Conservation (phyloP, 495 filamentous ascomycete genomes). For the Annulohypoxylon nitens region DNA sequence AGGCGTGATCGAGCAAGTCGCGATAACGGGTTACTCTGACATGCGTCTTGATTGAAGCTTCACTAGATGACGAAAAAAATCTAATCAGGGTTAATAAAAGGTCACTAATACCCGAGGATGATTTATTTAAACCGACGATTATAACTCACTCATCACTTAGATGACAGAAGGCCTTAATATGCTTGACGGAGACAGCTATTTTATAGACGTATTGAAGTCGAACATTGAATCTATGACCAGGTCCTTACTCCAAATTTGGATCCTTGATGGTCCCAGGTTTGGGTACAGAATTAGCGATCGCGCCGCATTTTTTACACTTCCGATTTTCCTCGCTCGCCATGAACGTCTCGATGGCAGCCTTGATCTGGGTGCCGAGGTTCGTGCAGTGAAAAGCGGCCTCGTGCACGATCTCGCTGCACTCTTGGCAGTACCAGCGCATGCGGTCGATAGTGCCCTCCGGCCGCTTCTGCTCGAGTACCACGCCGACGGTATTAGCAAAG, state of each 20-base stretch:
- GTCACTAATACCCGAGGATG: neutral
- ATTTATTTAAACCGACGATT: neutral
- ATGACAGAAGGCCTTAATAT: neutral
- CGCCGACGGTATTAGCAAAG: slow-evolving; percentile 76
- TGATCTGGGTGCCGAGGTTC: slow-evolving; percentile 96
- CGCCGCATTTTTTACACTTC: slow-evolving; percentile 83
- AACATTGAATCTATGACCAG: neutral
- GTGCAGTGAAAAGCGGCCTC: slow-evolving; percentile 90
- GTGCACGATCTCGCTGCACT: slow-evolving; percentile 79
- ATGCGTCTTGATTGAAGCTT: neutral
- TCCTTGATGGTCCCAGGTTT: slow-evolving; percentile 63
- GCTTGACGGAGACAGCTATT: neutral
- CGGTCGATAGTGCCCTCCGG: slow-evolving; percentile 76
- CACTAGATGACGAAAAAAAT: neutral
- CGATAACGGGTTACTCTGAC: neutral
- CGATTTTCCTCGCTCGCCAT: slow-evolving; percentile 76
- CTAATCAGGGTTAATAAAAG: neutral
- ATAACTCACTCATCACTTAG: neutral
- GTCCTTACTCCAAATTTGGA: slow-evolving; percentile 60
- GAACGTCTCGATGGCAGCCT: slow-evolving; percentile 89
- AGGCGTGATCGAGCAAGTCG: neutral
- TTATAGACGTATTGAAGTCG: neutral
- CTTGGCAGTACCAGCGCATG: slow-evolving; percentile 91
- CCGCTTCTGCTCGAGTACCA: slow-evolving; percentile 92
- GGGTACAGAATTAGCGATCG: slow-evolving; percentile 70